Evolutionary conservation across 352 stramenopile genomes (phyloP).

Genomic region (Phytophthora citrophthora): DNA sequence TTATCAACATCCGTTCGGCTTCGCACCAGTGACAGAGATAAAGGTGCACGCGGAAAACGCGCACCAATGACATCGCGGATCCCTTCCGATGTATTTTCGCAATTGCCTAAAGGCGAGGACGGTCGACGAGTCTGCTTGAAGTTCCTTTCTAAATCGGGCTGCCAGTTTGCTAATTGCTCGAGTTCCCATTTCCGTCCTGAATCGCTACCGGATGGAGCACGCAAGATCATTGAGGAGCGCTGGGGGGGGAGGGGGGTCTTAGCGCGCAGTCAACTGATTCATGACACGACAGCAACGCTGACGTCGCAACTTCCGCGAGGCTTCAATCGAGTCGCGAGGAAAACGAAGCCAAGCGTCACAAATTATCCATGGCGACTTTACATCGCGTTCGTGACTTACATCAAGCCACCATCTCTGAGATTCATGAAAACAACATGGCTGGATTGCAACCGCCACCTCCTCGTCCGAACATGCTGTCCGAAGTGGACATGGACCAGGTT

Average conservation of each 20-base stretch:
- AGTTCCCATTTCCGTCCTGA: conserved; percentile 11
- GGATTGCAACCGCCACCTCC: not conserved
- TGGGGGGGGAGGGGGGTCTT: conserved; percentile 12
- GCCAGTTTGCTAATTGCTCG: conserved; percentile 7
- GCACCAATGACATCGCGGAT: not conserved
- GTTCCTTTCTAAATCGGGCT: conserved; percentile 3
- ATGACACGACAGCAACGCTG: not conserved
- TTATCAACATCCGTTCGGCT: not conserved
- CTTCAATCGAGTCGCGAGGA: no score
- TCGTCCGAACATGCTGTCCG: not conserved
- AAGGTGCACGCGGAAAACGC: not conserved
- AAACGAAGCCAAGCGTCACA: no score
- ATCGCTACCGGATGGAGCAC: conserved; percentile 1
- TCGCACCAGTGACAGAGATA: not conserved
- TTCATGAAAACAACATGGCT: not conserved
- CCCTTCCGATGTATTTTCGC: not conserved
- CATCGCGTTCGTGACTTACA: no score
- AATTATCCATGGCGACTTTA: no score
- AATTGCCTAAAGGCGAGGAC: not conserved
- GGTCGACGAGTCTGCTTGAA: conserved; percentile 12
- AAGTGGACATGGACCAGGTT: conserved; percentile 3
- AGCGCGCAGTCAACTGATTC: conserved; percentile 1
- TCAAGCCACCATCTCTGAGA: no score
- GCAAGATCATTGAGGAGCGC: not conserved
- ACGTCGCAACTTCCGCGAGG: no score